phyloP scores from a whole-genome alignment of 1,139 yeast genomes.

The Suhomyces ambrosiae region DNA sequence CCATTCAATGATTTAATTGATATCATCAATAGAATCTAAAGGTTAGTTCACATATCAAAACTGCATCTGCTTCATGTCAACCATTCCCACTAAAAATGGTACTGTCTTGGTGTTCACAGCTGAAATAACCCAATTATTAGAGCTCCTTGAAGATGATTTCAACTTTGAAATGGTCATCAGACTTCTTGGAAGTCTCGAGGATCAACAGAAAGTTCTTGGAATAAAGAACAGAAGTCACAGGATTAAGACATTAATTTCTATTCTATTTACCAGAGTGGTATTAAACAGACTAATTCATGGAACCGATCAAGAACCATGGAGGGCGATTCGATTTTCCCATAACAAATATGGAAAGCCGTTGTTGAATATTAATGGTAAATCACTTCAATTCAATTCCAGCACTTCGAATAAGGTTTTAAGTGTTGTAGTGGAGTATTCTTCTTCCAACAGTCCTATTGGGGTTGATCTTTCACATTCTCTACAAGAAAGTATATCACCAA shows the following conservation, averaged over 20 bases:
- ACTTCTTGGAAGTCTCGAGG: slow-evolving; percentile 36
- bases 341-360: slow-evolving; percentile 44
- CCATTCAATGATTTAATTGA: too few relatives aligned
- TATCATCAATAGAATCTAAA: too few relatives aligned
- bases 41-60: too few relatives aligned
- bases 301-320: slow-evolving; percentile 20
- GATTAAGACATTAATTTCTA: slow-evolving; percentile 24
- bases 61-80: too few relatives aligned
- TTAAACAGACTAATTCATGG: slow-evolving; percentile 24
- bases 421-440: slow-evolving; percentile 41
- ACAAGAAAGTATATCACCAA: slow-evolving; percentile 40
- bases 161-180: slow-evolving; percentile 39
- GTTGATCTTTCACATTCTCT: slow-evolving; percentile 60
- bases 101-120: slow-evolving; percentile 20
- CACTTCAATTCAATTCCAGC: slow-evolving; percentile 51
- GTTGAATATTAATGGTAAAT: slow-evolving; percentile 16
- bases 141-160: slow-evolving; percentile 34
- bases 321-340: slow-evolving; percentile 23
- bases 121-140: slow-evolving; percentile 17
- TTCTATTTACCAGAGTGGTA: slow-evolving; percentile 28
- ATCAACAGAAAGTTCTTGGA: slow-evolving; percentile 35
- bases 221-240: slow-evolving; percentile 25
- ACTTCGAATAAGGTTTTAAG: slow-evolving; percentile 56
- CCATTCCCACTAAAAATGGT: too few relatives aligned
- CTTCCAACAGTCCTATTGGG: slow-evolving; percentile 44